phyloP scores from a whole-genome alignment of 2,329 filamentous ascomycete species.

The Pestalotiopsis sp. region DNA sequence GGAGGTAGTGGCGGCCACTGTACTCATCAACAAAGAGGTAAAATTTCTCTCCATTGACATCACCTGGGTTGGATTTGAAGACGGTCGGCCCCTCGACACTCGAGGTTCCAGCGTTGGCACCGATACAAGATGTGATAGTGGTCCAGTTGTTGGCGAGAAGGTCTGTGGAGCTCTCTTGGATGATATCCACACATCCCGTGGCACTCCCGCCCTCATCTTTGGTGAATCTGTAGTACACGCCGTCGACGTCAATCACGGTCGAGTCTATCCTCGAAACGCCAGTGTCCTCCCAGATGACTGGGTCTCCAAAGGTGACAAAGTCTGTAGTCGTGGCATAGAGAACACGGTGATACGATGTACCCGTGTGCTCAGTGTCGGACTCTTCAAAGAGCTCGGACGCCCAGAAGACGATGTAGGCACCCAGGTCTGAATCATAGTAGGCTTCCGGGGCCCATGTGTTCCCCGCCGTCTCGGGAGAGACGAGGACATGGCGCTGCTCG shows the following conservation, averaged over 20 bases:
- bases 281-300: slow-evolving; percentile 53
- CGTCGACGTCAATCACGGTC: slow-evolving; percentile 45
- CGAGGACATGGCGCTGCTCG: slow-evolving; percentile 48
- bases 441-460: slow-evolving; percentile 58
- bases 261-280: slow-evolving; percentile 54
- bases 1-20: slow-evolving; percentile 51
- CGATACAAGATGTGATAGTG: slow-evolving; percentile 49
- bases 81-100: slow-evolving; percentile 53
- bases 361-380: slow-evolving; percentile 40
- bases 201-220: slow-evolving; percentile 51
- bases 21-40: slow-evolving; percentile 60
- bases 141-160: slow-evolving; percentile 47
- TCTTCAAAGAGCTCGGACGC: slow-evolving; percentile 45
- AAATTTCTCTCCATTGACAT: slow-evolving; percentile 53
- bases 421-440: slow-evolving; percentile 45
- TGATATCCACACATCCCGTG: slow-evolving; percentile 56
- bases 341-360: slow-evolving; percentile 52
- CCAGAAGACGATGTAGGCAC: slow-evolving; percentile 49
- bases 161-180: slow-evolving; percentile 48
- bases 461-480: slow-evolving; percentile 50
- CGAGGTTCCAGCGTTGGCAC: slow-evolving; percentile 46
- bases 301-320: slow-evolving; percentile 50
- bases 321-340: slow-evolving; percentile 52
- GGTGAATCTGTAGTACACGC: slow-evolving; percentile 53
- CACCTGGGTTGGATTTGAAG: slow-evolving; percentile 51